A percentile compares a stretch with the other conserved stretches of the same genome.
phyloP scores from a whole-genome alignment of 495 filamentous ascomycete species.

The Staphylotrichum longicolle region DNA sequence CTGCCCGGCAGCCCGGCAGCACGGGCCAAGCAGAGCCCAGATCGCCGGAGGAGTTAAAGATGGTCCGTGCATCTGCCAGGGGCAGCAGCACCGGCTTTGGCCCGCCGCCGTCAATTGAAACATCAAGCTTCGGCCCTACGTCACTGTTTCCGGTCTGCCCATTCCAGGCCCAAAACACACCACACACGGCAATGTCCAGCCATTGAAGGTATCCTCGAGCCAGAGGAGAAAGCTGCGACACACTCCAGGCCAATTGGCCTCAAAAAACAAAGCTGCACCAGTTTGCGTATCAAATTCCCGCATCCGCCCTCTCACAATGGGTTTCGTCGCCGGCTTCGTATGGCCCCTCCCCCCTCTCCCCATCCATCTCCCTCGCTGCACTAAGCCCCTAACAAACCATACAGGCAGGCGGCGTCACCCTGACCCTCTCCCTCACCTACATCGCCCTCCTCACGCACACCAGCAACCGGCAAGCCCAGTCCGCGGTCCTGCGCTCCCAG shows the following conservation, averaged over 20 bases:
- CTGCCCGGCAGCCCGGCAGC: neutral
- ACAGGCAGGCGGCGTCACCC: conserved; percentile 77
- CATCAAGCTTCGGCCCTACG: neutral
- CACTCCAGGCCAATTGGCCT: neutral
- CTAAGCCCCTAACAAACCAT: conserved; percentile 24
- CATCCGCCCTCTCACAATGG: conserved; percentile 20
- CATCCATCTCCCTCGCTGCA: conserved; percentile 10
- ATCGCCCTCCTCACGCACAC: conserved; percentile 73
- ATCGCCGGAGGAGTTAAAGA: neutral
- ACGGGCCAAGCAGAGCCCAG: conserved; percentile 12
- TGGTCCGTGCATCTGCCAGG: neutral
- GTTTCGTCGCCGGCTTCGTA: conserved; percentile 71
- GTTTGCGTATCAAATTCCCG: too few species aligned
- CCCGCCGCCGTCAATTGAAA: too few species aligned
- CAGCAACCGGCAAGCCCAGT: conserved; percentile 66
- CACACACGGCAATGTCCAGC: neutral
- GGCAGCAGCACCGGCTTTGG: neutral
- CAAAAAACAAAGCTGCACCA: neutral
- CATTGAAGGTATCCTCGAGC: neutral
- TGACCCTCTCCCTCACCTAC: conserved; percentile 81
- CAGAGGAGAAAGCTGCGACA: neutral
- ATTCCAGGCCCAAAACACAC: conserved; percentile 1
- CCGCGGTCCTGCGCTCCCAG: conserved; percentile 68
- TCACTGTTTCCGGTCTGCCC: conserved; percentile 8
- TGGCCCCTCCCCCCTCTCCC: conserved; percentile 33